Evolutionary conservation across 2,329 filamentous ascomycete species (phyloP).

Genomic region (Fusarium fracticaudum): DNA sequence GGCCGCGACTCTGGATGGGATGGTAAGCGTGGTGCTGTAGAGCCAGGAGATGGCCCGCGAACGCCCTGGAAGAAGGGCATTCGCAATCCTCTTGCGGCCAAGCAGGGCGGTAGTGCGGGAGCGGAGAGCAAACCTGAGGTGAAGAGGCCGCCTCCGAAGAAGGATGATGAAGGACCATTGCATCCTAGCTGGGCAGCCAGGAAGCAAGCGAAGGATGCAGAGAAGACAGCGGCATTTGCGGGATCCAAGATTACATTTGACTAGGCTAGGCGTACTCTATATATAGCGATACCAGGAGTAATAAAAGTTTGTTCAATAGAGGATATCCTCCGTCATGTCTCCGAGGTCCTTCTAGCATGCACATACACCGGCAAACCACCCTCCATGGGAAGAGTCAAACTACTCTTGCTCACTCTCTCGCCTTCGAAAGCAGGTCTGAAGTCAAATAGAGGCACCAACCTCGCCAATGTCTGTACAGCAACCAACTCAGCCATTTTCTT

Average conservation of each 20-base stretch:
- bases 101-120: constrained; percentile 11
- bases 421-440: constrained; percentile 56
- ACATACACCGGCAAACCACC: constrained; percentile 61
- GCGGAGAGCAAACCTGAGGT: constrained; percentile 14
- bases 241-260: constrained; percentile 70
- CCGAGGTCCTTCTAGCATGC: background rate
- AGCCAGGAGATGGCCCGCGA: constrained; percentile 48
- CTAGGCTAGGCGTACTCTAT: constrained; percentile 48
- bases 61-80: constrained; percentile 66
- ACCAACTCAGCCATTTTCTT: constrained; percentile 72
- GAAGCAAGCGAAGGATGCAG: constrained; percentile 68
- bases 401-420: constrained; percentile 66
- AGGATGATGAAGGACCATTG: constrained; percentile 62
- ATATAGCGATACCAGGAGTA: constrained; percentile 33
- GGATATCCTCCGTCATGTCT: background rate
- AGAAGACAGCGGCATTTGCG: constrained; percentile 61
- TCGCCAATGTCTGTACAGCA: constrained; percentile 64
- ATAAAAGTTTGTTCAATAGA: constrained; percentile 23
- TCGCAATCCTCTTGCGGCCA: constrained; percentile 47
- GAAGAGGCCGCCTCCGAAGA: constrained; percentile 44
- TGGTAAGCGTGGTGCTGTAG: constrained; percentile 63
- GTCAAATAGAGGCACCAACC: constrained; percentile 60
- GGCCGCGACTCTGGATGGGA: constrained; percentile 67
- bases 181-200: constrained; percentile 74
- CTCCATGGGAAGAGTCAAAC: constrained; percentile 71